Percentiles rank a stretch among this genome's conserved stretches.
Conservation (phyloP, 1,284 basidiomycete species). For the Boletus mariae region DNA sequence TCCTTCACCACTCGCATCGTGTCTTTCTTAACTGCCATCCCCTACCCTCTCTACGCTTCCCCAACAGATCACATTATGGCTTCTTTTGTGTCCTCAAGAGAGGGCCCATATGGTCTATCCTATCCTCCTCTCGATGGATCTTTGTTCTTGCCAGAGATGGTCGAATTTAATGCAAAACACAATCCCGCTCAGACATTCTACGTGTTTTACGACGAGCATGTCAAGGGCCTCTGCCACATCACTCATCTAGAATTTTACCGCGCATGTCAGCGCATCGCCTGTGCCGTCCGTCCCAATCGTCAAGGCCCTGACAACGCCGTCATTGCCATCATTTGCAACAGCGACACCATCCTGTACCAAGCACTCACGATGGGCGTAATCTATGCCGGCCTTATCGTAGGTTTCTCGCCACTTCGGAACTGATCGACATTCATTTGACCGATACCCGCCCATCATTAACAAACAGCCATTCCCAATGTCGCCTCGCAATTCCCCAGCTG, state of each 20-base stretch:
- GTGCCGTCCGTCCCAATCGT: slow-evolving; percentile 22
- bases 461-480: slow-evolving; percentile 35
- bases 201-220: slow-evolving; percentile 15
- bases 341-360: slow-evolving; percentile 34
- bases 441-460: not conserved
- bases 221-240: slow-evolving; percentile 13
- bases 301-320: slow-evolving; percentile 17
- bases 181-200: slow-evolving; percentile 21
- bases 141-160: slow-evolving; percentile 21
- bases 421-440: not conserved
- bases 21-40: not conserved
- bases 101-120: not conserved
- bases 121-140: slow-evolving; percentile 26
- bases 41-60: not conserved
- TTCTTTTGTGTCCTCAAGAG: not conserved
- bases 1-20: not conserved
- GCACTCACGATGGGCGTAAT: slow-evolving; percentile 30
- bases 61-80: not conserved
- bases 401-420: slow-evolving; percentile 6
- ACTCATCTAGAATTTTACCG: slow-evolving; percentile 31
- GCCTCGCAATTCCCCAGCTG: slow-evolving; percentile 35
- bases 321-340: slow-evolving; percentile 28
- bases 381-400: slow-evolving; percentile 31
- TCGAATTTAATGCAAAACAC: slow-evolving; percentile 21
- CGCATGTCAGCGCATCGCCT: slow-evolving; percentile 32